These are phyloP conservation scores for Penicilliopsis zonata DNA, from an alignment of 495 filamentous ascomycete genomes.

Conservation along the genomic window DNA sequence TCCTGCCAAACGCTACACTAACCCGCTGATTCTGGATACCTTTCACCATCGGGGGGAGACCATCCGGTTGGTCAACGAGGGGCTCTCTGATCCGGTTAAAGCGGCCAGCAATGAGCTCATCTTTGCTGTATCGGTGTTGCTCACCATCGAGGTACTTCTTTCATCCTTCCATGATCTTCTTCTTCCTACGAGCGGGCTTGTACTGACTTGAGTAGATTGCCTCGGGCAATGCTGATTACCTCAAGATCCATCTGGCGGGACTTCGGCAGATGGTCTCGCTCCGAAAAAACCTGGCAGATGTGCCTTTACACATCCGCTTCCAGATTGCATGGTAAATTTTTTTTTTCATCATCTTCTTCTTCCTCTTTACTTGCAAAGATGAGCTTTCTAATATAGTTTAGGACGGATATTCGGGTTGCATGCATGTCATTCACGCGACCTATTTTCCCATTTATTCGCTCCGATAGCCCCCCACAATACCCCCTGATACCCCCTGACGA, in stretches of 20 bases:
- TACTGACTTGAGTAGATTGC: slow-evolving; percentile 23
- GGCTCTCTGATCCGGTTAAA: slow-evolving; percentile 29
- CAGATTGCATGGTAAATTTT: slow-evolving; percentile 32
- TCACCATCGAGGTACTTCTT: slow-evolving; percentile 38
- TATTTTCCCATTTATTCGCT: slow-evolving; percentile 34
- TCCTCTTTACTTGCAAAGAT: background rate
- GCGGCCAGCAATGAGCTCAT: slow-evolving; percentile 34
- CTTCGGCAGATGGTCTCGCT: slow-evolving; percentile 35
- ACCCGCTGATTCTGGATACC: slow-evolving; percentile 27
- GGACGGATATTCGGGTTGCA: slow-evolving; percentile 36
- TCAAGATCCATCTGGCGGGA: slow-evolving; percentile 36
- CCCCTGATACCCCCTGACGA: slow-evolving; percentile 21
- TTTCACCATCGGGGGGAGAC: slow-evolving; percentile 36
- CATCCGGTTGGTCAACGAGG: slow-evolving; percentile 32
- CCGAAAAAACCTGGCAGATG: slow-evolving; percentile 30
- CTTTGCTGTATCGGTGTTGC: slow-evolving; percentile 29
- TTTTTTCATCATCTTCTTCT: background rate
- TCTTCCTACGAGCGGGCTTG: background rate
- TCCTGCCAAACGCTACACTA: slow-evolving; percentile 18
- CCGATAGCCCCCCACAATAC: slow-evolving; percentile 21
- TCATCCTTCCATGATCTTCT: too few relatives aligned
- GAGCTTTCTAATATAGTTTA: slow-evolving; percentile 8
- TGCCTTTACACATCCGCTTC: slow-evolving; percentile 27
- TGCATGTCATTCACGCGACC: slow-evolving; percentile 33
- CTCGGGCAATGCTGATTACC: slow-evolving; percentile 31